phyloP scores from a whole-genome alignment of 805 yeast genomes.

The Candida montana region DNA sequence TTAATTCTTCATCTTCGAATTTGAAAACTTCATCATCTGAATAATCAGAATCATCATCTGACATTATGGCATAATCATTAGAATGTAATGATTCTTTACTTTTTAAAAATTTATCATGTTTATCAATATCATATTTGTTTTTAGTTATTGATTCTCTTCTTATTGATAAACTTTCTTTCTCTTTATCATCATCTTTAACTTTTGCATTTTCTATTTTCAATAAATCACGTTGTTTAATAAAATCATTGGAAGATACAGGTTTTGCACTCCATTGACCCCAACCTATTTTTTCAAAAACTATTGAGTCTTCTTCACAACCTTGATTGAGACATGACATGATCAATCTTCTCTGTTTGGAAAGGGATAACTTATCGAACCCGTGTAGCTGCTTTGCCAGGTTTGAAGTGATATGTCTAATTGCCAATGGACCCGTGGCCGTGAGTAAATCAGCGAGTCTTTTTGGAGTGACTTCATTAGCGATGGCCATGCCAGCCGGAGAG shows the following conservation, averaged over 20 bases:
- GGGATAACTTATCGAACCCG: constrained; percentile 71
- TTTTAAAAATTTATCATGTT: constrained; percentile 20
- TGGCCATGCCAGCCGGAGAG: constrained; percentile 83
- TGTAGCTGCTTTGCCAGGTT: constrained; percentile 71
- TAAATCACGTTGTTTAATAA: constrained; percentile 36
- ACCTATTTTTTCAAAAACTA: constrained; percentile 86
- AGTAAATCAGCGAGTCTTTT: constrained; percentile 66
- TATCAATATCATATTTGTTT: constrained; percentile 23
- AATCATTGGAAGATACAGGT: constrained; percentile 33
- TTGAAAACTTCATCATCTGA: constrained; percentile 28
- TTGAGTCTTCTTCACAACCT: constrained; percentile 47
- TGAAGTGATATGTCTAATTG: constrained; percentile 83
- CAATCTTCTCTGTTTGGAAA: constrained; percentile 84
- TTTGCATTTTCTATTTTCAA: constrained; percentile 34
- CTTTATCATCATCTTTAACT: constrained; percentile 36
- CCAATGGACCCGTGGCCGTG: constrained; percentile 74
- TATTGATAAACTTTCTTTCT: constrained; percentile 8
- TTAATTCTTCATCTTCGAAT: constrained; percentile 34
- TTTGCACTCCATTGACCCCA: constrained; percentile 98
- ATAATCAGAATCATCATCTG: constrained; percentile 26
- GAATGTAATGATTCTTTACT: no score
- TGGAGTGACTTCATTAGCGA: constrained; percentile 81
- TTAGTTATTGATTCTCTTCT: constrained; percentile 29
- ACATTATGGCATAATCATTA: constrained; percentile 26
- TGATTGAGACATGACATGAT: constrained; percentile 86